A percentile compares a stretch with the other conserved stretches of the same genome.
Conservation (phyloP, 176 grass and related monocot species). For the Microstegium vimineum region DNA sequence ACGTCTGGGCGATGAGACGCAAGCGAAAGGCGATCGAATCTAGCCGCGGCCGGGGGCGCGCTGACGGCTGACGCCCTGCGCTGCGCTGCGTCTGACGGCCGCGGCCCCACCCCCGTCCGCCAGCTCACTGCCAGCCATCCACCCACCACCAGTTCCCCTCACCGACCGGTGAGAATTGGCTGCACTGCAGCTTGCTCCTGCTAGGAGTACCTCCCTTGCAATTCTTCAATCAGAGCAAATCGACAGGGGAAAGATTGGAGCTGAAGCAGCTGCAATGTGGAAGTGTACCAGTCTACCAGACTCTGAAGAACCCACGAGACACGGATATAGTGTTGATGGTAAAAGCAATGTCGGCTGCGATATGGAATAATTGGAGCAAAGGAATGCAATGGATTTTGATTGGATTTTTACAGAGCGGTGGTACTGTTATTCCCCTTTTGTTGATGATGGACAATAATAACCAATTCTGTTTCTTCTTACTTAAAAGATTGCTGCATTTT, state of each 20-base stretch:
- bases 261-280: background rate
- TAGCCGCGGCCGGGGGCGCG: conserved; percentile 12
- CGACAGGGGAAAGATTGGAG: background rate
- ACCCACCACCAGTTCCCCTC: conserved; percentile 4
- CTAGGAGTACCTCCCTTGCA: background rate
- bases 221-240: background rate
- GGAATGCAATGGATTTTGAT: background rate
- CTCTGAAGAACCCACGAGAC: background rate
- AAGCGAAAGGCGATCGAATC: conserved; percentile 38
- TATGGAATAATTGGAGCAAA: background rate
- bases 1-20: background rate
- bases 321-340: background rate
- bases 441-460: background rate
- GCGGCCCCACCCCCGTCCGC: background rate
- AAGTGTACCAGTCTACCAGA: no score
- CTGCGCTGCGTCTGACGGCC: background rate
- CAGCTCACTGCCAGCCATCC: conserved; percentile 46
- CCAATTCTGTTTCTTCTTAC: background rate
- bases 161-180: conserved; percentile 29
- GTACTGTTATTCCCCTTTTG: conserved; percentile 24
- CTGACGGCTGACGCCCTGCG: background rate
- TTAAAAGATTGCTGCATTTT: conserved; percentile 12
- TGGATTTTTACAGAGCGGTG: conserved; percentile 29
- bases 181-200: background rate
- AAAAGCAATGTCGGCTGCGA: background rate